A percentile compares a stretch with the other conserved stretches of the same genome.
Conservation (phyloP, 805 yeast species). For the Dipodascopsis uninucleata region DNA sequence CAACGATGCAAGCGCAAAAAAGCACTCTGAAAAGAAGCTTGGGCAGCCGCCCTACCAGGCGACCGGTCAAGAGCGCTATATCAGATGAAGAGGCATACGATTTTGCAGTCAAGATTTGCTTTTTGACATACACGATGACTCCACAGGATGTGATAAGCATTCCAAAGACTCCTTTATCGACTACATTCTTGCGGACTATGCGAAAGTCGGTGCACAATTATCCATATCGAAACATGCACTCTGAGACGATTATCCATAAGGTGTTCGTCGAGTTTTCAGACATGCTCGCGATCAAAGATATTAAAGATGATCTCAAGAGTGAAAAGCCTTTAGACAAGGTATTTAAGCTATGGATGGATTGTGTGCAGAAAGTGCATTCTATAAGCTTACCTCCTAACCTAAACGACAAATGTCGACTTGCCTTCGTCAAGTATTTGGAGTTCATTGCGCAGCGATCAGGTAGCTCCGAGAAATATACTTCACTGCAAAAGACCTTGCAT, state of each 20-base stretch:
- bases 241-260: constrained; percentile 1
- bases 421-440: constrained; percentile 12
- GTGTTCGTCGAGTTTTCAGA: constrained; percentile 9
- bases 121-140: constrained; percentile 10
- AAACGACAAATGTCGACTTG: constrained; percentile 2
- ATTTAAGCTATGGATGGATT: constrained; percentile 4
- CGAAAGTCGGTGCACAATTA: constrained; percentile 12
- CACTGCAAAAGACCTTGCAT: constrained; percentile 2
- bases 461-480: constrained; percentile 1
- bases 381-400: neutral
- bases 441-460: constrained; percentile 11
- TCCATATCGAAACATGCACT: constrained; percentile 1
- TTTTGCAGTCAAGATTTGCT: constrained; percentile 8
- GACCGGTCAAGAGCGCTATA: constrained; percentile 10
- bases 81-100: constrained; percentile 14
- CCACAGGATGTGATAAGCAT: constrained; percentile 5
- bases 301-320: constrained; percentile 11
- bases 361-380: neutral
- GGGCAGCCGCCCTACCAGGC: neutral
- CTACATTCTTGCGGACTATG: constrained; percentile 5
- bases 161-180: neutral
- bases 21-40: too few relatives aligned
- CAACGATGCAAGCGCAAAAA: too few relatives aligned
- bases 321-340: constrained; percentile 10
- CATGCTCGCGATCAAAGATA: constrained; percentile 2